Base-by-base conservation (phyloP, 257 asterid genomes). In the Mentha longifolia region DNA sequence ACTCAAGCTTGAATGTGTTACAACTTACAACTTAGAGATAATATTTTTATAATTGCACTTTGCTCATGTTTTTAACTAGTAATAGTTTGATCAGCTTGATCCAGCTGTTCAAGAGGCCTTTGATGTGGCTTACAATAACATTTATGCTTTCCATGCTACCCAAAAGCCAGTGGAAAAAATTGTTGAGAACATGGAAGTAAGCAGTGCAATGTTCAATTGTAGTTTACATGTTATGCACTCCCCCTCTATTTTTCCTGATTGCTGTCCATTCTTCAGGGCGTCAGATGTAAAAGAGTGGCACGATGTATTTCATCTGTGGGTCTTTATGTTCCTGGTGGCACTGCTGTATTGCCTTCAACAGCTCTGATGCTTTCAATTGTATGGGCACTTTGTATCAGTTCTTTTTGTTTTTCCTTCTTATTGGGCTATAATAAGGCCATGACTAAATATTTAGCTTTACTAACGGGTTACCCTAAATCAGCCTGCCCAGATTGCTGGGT, bases 401-500 rank as follows among this genome's bases (percentile, higher is more conserved):
- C 9, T 43, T 41, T 43, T 62, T 63, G 39, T 12, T 58, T 30
- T 52, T 35, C 3, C 14, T 49, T 67, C 19, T 54, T 35, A 41
- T 22, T 49, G 19, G 47, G 43, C 61, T 62, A 60, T 50, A 50
- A 60, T 50, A 50, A 25, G 33, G 22, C 47, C 73, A 31, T 67
- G 45, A 46, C 58, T 82, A 42, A 69, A 37, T 28, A 46, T 45
- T 22, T 41, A 62, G 15, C 20, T 74, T 62, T 51, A 43, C 63
- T 82, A 39, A 72, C 77, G 17, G 10, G 56, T 80, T 76, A 19
- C 70, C 61, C 63, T 81, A 37, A 82, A 83, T 71, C 86, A 94
- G 99, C 99, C 99, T 77, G 97, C 97, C 58, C 92, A 91, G 84
- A 94, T 94, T 81, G 97, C 97, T 80, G 99, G 97, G 59, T 94